These are phyloP conservation scores for Thraustotheca clavata DNA, from an alignment of 352 stramenopile genomes.

Conservation along the genomic window DNA sequence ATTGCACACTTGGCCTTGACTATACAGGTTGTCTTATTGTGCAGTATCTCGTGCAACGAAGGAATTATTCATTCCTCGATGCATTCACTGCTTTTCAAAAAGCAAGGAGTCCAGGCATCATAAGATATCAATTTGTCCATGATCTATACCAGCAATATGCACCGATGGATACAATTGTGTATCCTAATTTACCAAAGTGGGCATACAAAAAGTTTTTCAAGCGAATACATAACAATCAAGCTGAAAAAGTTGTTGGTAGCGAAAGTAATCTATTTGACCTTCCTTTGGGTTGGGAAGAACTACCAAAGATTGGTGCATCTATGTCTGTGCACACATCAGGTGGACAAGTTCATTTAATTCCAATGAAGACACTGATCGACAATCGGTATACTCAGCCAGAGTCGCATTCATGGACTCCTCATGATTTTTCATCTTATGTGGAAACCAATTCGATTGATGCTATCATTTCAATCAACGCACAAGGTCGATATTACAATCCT, in stretches of 20 bases:
- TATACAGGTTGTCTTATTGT: constrained; percentile 69
- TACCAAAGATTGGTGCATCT: neutral
- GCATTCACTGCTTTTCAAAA: constrained; percentile 54
- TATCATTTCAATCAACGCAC: neutral
- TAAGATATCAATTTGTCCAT: constrained; percentile 80
- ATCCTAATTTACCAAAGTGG: constrained; percentile 55
- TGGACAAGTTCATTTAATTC: neutral
- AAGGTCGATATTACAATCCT: neutral
- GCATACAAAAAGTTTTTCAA: constrained; percentile 55
- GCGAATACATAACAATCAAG: constrained; percentile 6
- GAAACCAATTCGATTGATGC: neutral
- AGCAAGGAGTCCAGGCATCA: constrained; percentile 57
- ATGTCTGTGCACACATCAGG: neutral
- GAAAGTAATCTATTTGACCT: neutral
- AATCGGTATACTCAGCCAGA: neutral
- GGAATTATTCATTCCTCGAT: constrained; percentile 38
- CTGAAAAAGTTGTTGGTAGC: neutral
- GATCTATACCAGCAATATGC: constrained; percentile 52
- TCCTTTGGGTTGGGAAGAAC: neutral
- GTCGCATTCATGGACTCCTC: neutral
- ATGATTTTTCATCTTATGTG: neutral
- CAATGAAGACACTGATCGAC: constrained; percentile 16
- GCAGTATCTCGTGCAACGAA: constrained; percentile 53
- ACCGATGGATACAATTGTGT: constrained; percentile 28
- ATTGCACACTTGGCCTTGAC: constrained; percentile 77